Conservation (phyloP, 139 green algal genomes). For the Diplosphaera chodatii region DNA sequence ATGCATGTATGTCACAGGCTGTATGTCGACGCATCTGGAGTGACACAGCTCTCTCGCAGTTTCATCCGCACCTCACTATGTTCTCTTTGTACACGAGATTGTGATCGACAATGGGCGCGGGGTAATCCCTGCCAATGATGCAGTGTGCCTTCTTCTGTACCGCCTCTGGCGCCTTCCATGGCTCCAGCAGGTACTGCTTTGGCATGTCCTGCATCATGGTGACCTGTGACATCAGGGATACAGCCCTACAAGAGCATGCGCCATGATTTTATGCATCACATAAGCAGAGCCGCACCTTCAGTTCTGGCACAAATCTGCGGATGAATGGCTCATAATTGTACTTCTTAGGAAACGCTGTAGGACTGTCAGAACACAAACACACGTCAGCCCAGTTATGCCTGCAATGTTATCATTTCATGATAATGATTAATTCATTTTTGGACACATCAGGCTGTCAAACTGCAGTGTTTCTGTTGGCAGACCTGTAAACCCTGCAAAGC, state of each 20-base stretch:
- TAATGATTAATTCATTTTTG: too few species aligned
- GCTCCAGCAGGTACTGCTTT: conserved; percentile 92
- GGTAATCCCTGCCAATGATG: conserved; percentile 91
- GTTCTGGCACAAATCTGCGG: conserved; percentile 41
- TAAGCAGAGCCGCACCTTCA: background rate
- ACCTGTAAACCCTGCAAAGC: conserved; percentile 47
- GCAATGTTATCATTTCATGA: too few species aligned
- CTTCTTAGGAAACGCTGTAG: conserved; percentile 84
- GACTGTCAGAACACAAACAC: too few species aligned
- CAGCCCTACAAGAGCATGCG: too few species aligned
- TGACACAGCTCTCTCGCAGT: too few species aligned
- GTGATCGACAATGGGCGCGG: conserved; percentile 82
- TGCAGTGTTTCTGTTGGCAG: too few species aligned
- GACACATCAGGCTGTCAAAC: too few species aligned
- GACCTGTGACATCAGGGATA: too few species aligned
- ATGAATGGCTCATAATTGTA: conserved; percentile 85
- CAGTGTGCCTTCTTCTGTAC: conserved; percentile 82
- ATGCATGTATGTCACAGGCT: too few species aligned
- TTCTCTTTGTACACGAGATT: conserved; percentile 51
- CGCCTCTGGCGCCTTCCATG: conserved; percentile 79
- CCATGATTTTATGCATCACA: too few species aligned
- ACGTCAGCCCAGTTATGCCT: too few species aligned
- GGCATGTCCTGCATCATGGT: conserved; percentile 74
- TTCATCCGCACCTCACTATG: conserved; percentile 30
- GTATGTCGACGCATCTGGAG: too few species aligned